These are phyloP conservation scores for Leishmania guyanensis DNA, from an alignment of 208 protist species.

Conservation along the genomic window DNA sequence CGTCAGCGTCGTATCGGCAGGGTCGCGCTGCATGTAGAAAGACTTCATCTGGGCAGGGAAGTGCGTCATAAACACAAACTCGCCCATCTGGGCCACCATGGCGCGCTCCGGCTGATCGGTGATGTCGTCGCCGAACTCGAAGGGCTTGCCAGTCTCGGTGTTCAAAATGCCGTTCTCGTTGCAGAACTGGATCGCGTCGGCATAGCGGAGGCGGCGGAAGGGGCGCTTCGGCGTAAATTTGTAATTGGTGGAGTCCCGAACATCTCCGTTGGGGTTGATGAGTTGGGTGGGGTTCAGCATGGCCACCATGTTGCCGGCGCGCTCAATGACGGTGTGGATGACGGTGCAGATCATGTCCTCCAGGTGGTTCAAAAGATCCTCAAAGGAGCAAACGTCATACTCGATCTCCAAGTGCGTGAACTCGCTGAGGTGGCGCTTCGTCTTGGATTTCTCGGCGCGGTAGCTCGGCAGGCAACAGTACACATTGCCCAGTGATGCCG, in stretches of 20 bases:
- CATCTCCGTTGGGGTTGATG: constrained; percentile 59
- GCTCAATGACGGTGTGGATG: constrained; percentile 77
- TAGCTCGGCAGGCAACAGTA: constrained; percentile 97
- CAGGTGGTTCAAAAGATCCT: constrained; percentile 93
- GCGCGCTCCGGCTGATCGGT: constrained; percentile 97
- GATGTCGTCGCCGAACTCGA: constrained; percentile 98
- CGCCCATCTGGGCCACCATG: constrained; percentile 97
- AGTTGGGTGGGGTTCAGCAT: constrained; percentile 92
- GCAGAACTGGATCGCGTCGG: constrained; percentile 97
- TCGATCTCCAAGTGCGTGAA: constrained; percentile 99
- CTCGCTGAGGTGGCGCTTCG: constrained; percentile 98
- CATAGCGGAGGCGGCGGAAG: constrained; percentile 96
- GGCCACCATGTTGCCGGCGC: constrained; percentile 76
- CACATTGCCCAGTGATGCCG: constrained; percentile 95
- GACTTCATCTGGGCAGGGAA: constrained; percentile 98
- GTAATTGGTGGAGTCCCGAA: constrained; percentile 74
- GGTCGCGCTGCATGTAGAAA: constrained; percentile 98
- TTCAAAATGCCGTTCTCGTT: constrained; percentile 96
- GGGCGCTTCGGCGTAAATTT: constrained; percentile 94
- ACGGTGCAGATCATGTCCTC: constrained; percentile 96
- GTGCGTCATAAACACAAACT: constrained; percentile 97
- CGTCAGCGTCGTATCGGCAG: constrained; percentile 83
- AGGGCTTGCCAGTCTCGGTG: constrained; percentile 86
- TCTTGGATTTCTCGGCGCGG: constrained; percentile 98
- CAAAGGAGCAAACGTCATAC: constrained; percentile 96